phyloP scores from a whole-genome alignment of 176 grass and related monocot species.

The Carex kokanica region DNA sequence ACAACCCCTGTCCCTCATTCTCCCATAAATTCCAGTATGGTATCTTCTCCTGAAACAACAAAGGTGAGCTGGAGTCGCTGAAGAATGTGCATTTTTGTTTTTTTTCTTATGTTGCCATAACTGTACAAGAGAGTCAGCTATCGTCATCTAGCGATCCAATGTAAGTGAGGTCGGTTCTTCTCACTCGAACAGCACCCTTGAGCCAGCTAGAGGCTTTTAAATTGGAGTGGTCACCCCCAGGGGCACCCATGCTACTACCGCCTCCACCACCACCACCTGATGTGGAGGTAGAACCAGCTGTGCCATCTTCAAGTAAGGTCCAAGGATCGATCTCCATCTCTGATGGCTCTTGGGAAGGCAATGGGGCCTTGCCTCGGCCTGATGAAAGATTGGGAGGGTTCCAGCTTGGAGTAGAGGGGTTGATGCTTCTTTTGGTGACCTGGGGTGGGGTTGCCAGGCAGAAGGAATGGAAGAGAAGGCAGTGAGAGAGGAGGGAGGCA shows the following conservation, averaged over 20 bases:
- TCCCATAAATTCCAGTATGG: slow-evolving; percentile 14
- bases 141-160: slow-evolving; percentile 94
- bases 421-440: slow-evolving; percentile 47
- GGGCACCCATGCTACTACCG: slow-evolving; percentile 36
- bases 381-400: slow-evolving; percentile 47
- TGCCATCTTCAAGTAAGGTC: slow-evolving; percentile 89
- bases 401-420: slow-evolving; percentile 30
- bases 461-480: slow-evolving; percentile 44
- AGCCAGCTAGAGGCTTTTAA: slow-evolving; percentile 89
- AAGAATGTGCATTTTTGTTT: not conserved
- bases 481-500: slow-evolving; percentile 67
- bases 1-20: not conserved
- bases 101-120: slow-evolving; percentile 8
- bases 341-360: slow-evolving; percentile 46
- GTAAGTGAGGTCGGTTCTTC: slow-evolving; percentile 85
- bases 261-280: slow-evolving; percentile 10
- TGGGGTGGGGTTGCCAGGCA: slow-evolving; percentile 32
- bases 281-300: slow-evolving; percentile 44
- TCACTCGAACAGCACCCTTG: slow-evolving; percentile 88
- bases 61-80: not conserved
- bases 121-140: slow-evolving; percentile 52
- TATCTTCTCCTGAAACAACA: slow-evolving; percentile 13
- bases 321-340: slow-evolving; percentile 93
- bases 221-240: slow-evolving; percentile 60
- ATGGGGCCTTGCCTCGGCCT: slow-evolving; percentile 45